Evolutionary conservation across 805 yeast species (phyloP).

Genomic region (Suhomyces xylopsoci): DNA sequence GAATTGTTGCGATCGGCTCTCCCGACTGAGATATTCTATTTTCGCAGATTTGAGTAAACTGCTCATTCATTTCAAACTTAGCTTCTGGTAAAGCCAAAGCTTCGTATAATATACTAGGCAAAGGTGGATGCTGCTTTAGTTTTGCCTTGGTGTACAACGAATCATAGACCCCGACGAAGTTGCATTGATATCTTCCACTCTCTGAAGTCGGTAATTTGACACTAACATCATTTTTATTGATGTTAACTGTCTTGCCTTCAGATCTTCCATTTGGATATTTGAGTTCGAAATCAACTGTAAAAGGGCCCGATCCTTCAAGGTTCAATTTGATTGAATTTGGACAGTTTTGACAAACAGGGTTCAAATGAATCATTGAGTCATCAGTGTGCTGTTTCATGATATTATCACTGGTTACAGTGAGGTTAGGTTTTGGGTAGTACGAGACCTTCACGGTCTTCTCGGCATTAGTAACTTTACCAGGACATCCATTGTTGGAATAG

Average conservation of each 20-base stretch:
- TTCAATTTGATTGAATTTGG: slow-evolving; percentile 29
- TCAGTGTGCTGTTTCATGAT: slow-evolving; percentile 22
- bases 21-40: slow-evolving; percentile 22
- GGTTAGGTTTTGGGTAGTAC: slow-evolving; percentile 24
- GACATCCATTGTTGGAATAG: slow-evolving; percentile 44
- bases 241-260: slow-evolving; percentile 32
- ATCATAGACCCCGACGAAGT: slow-evolving; percentile 64
- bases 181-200: slow-evolving; percentile 62
- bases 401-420: slow-evolving; percentile 15
- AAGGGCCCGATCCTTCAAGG: slow-evolving; percentile 61
- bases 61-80: slow-evolving; percentile 45
- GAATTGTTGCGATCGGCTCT: slow-evolving; percentile 39
- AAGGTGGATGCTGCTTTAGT: slow-evolving; percentile 3
- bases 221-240: slow-evolving; percentile 23
- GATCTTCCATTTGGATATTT: slow-evolving; percentile 52
- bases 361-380: slow-evolving; percentile 20
- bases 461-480: slow-evolving; percentile 32
- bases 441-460: slow-evolving; percentile 19
- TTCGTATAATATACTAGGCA: slow-evolving; percentile 27
- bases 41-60: slow-evolving; percentile 47
- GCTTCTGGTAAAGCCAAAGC: slow-evolving; percentile 66
- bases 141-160: slow-evolving; percentile 49
- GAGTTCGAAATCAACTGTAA: slow-evolving; percentile 65
- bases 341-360: slow-evolving; percentile 33
- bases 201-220: slow-evolving; percentile 40